These are phyloP conservation scores for Nicotiana rustica DNA, from an alignment of 305 asterid genomes.

Conservation along the genomic window DNA sequence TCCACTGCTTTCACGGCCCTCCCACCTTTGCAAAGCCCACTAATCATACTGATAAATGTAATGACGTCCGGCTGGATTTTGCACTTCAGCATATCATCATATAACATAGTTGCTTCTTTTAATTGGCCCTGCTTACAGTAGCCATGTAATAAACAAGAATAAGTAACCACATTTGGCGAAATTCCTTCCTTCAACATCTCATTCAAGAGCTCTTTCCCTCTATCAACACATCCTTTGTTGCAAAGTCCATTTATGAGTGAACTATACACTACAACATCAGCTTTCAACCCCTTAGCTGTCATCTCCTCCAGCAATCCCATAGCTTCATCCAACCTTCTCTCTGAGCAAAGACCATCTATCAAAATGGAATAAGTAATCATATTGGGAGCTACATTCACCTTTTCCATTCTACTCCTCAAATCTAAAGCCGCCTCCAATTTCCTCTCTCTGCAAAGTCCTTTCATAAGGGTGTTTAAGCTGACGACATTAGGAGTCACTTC, in stretches of 20 bases:
- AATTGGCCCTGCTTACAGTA: slow-evolving; percentile 61
- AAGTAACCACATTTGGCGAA: slow-evolving; percentile 56
- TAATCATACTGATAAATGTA: slow-evolving; percentile 59
- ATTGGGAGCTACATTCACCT: slow-evolving; percentile 48
- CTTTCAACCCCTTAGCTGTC: slow-evolving; percentile 55
- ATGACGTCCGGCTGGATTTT: slow-evolving; percentile 67
- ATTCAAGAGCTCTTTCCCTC: slow-evolving; percentile 57
- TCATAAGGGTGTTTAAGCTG: slow-evolving; percentile 66
- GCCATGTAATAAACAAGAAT: slow-evolving; percentile 65
- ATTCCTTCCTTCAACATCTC: slow-evolving; percentile 68
- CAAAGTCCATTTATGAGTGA: slow-evolving; percentile 63
- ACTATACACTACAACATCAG: slow-evolving; percentile 51
- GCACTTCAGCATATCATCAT: slow-evolving; percentile 57
- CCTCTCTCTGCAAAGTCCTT: slow-evolving; percentile 64
- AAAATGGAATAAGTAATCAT: slow-evolving; percentile 55
- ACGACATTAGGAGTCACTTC: slow-evolving; percentile 51
- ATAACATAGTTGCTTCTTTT: slow-evolving; percentile 54
- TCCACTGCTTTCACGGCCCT: slow-evolving; percentile 60
- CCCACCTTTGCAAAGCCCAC: slow-evolving; percentile 57
- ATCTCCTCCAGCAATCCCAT: slow-evolving; percentile 58
- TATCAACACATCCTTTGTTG: slow-evolving; percentile 52
- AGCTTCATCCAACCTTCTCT: slow-evolving; percentile 54
- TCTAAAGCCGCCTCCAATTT: slow-evolving; percentile 56
- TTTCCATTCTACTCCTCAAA: slow-evolving; percentile 64
- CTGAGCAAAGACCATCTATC: slow-evolving; percentile 55